phyloP scores from a whole-genome alignment of 148 eudicot genomes.

The Heliosperma pusillum region DNA sequence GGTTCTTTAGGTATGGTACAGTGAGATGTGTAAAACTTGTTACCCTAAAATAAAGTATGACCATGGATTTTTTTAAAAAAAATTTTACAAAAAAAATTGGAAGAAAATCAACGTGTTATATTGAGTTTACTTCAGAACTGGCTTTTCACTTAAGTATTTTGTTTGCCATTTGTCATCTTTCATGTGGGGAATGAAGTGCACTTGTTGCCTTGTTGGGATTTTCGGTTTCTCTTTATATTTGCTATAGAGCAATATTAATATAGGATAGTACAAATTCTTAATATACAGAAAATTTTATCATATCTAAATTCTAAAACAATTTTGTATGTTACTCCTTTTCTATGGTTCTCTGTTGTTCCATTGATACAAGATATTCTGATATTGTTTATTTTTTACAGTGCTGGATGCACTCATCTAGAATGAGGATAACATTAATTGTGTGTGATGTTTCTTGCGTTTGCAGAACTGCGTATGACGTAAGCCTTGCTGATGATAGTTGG shows the following conservation, averaged over 20 bases:
- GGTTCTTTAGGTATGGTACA: not conserved
- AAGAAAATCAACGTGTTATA: not conserved
- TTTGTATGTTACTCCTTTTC: not conserved
- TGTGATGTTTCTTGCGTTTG: constrained; percentile 14
- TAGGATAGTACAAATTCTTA: not conserved
- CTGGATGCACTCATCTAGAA: not conserved
- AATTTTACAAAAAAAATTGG: too few relatives aligned
- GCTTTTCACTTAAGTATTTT: not conserved
- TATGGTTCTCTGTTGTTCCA: not conserved
- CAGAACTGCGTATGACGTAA: constrained; percentile 92
- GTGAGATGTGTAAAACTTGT: too few relatives aligned
- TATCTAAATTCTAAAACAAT: not conserved
- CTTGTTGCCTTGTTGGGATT: not conserved
- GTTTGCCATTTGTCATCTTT: not conserved
- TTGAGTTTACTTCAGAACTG: not conserved
- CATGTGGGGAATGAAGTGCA: not conserved
- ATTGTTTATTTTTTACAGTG: not conserved
- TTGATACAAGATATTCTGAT: not conserved
- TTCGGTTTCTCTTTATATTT: not conserved
- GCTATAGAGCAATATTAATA: too few relatives aligned
- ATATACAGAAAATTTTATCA: not conserved
- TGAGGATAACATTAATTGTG: constrained; percentile 4
- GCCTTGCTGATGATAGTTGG: constrained; percentile 78
- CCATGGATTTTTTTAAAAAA: too few relatives aligned
- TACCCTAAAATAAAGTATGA: too few relatives aligned